Conservation (phyloP, 164 flowering plant species). For the Dillenia turbinata region DNA sequence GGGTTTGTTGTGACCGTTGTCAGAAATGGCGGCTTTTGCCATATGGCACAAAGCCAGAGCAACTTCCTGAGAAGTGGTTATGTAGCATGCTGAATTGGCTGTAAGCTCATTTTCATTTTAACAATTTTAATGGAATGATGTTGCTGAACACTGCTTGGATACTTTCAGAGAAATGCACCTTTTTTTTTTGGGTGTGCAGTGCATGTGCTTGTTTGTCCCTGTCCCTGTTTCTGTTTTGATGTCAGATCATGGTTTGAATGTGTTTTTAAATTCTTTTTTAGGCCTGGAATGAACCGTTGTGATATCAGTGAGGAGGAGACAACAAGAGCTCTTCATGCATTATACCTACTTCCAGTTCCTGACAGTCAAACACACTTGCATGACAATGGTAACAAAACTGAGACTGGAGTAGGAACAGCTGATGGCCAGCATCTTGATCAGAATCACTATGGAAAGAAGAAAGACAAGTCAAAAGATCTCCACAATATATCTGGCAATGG, state of each 20-base stretch:
- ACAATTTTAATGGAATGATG: no score
- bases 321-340: conserved; percentile 30
- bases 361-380: conserved; percentile 19
- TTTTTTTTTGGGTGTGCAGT: not conserved
- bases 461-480: conserved; percentile 18
- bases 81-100: conserved; percentile 64
- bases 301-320: conserved; percentile 53
- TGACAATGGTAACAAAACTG: conserved; percentile 13
- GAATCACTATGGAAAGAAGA: conserved; percentile 21
- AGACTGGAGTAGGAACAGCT: conserved; percentile 8
- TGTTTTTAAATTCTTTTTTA: conserved; percentile 17
- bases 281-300: conserved; percentile 59
- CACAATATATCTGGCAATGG: conserved; percentile 9
- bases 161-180: no score
- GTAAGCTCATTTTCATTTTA: conserved; percentile 33
- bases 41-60: conserved; percentile 32
- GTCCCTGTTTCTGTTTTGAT: no score
- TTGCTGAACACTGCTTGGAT: no score
- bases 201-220: no score
- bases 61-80: conserved; percentile 51
- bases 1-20: conserved; percentile 58
- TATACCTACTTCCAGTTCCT: conserved; percentile 23
- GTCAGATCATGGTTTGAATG: no score
- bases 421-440: conserved; percentile 11
- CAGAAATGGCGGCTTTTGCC: conserved; percentile 56